phyloP scores from a whole-genome alignment of 164 flowering plant genomes.

The Umbilicus rupestris region DNA sequence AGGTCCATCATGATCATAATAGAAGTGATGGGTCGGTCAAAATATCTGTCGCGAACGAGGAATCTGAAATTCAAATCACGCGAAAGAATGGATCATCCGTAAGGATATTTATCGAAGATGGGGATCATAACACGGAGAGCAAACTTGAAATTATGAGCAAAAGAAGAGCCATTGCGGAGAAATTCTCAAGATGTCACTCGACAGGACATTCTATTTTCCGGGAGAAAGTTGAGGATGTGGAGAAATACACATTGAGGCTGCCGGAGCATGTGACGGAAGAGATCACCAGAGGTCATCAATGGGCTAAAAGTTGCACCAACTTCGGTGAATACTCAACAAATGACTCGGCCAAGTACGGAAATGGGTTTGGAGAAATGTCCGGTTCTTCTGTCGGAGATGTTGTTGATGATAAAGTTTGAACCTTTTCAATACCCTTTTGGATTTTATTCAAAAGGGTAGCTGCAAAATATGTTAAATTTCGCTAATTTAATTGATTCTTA shows the following conservation, averaged over 20 bases:
- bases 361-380: neutral
- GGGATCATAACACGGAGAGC: neutral
- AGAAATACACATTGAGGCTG: slow-evolving; percentile 41
- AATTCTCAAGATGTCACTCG: slow-evolving; percentile 45
- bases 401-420: slow-evolving; percentile 2
- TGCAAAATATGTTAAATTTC: too few species aligned
- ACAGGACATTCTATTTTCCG: slow-evolving; percentile 61
- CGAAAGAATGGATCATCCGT: neutral
- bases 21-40: neutral
- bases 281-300: slow-evolving; percentile 23
- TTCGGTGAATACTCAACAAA: slow-evolving; percentile 29
- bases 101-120: neutral
- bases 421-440: neutral
- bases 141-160: neutral
- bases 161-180: neutral
- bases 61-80: neutral
- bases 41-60: neutral
- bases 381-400: neutral
- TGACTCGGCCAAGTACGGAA: neutral
- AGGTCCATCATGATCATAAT: neutral
- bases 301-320: slow-evolving; percentile 35
- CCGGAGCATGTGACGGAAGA: slow-evolving; percentile 32
- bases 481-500: too few species aligned
- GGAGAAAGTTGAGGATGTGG: slow-evolving; percentile 17
- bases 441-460: neutral